Evolutionary conservation across 2,329 filamentous ascomycete species (phyloP), one percentile per base, ranked within the genome.

Genomic region (Pezicula neosporulosa): DNA sequence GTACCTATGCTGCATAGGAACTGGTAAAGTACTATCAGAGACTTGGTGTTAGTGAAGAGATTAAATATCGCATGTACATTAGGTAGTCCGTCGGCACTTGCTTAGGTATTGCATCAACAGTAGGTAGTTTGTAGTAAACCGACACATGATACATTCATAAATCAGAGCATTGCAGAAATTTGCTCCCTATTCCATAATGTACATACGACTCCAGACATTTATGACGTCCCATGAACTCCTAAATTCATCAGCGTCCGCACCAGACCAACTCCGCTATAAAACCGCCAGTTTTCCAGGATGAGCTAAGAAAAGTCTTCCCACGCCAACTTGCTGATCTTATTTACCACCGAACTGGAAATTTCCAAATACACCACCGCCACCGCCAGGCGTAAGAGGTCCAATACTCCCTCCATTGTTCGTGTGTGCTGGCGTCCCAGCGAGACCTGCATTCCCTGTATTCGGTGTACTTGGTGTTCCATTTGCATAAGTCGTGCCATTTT

Each of bases 361-460:
- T 44, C 89, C 89, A 74, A 93, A 91, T 21, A 86, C 83, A 47
- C 88, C 87, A 24, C 85, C 85, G 2, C 83, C 83, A 18, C 83
- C 86, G 24, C 89, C 88, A 1, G 90, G 90, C 7, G 90, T 94
- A 78, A 91, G 85, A 35, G 87, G 81, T 3, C 86, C 86, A 67
- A 86, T 82, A 47, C 78, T 75, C 27, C 65, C 70, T 64, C 77
- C 70, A 48, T 74, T 80, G 63, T 77, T 85, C 57, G 75, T 81
- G 68, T 83, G 73, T 36, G 71, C 73, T 8, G 77, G 76, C n/a
- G 76, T 78, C 47, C 65, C 67, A 6, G 56, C 66, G 7, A 67
- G 57, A 36, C 60, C 75, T 27, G 77, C 82, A 53, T 81, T 85
- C 7, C 82, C 86, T 12, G 89, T 93, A 64, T 86, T 90, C 1